These are phyloP conservation scores for Gossypium sturtianum DNA, from an alignment of 345 rosid species.

Conservation along the genomic window DNA sequence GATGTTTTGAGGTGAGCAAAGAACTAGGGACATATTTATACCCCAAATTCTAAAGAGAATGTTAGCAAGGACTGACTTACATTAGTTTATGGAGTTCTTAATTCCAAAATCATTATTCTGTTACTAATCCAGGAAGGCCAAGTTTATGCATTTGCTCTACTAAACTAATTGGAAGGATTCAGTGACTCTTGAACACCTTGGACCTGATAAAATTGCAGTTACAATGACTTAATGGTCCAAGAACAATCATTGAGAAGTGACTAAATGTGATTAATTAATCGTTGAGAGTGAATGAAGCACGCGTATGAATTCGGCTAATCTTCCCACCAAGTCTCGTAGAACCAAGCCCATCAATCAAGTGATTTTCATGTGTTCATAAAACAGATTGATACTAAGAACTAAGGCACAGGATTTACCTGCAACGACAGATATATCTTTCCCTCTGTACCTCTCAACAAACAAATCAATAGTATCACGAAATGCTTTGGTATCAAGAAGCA, in stretches of 20 bases:
- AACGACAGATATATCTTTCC: conserved; percentile 60
- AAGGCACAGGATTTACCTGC: conserved; percentile 41
- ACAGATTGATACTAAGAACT: background rate
- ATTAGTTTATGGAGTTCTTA: conserved; percentile 18
- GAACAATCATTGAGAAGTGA: conserved; percentile 20
- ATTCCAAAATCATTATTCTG: conserved; percentile 26
- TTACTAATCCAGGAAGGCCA: conserved; percentile 33
- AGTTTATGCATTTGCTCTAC: conserved; percentile 27
- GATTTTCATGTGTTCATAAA: background rate
- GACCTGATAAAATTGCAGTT: conserved; percentile 18
- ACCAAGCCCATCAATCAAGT: background rate
- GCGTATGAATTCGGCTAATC: background rate
- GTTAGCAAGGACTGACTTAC: conserved; percentile 37
- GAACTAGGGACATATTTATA: conserved; percentile 29
- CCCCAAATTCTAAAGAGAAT: conserved; percentile 13
- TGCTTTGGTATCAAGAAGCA: conserved; percentile 65
- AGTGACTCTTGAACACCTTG: conserved; percentile 14
- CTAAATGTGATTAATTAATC: conserved; percentile 14
- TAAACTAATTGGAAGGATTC: conserved; percentile 21
- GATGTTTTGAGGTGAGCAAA: conserved; percentile 20
- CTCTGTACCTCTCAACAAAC: conserved; percentile 79
- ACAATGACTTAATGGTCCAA: conserved; percentile 15
- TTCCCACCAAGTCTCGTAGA: background rate
- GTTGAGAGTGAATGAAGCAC: conserved; percentile 9
- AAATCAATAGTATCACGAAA: conserved; percentile 71